A percentile compares a stretch with the other conserved stretches of the same genome.
Conservation (phyloP, 257 asterid species). For the Echium plantagineum region DNA sequence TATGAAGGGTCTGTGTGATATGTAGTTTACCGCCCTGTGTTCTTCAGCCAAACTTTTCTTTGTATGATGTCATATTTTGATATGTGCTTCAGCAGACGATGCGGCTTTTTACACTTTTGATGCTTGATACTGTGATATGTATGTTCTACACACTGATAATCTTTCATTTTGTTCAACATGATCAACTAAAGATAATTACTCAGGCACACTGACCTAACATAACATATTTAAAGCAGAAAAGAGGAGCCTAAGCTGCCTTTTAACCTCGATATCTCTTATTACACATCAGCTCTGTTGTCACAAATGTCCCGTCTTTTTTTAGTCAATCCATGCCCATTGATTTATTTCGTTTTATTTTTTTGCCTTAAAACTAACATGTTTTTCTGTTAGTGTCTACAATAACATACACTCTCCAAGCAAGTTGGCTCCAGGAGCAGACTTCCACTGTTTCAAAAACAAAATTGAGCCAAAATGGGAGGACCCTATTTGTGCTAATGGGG, state of each 20-base stretch:
- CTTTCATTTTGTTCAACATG: too few relatives aligned
- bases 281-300: not conserved
- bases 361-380: not conserved
- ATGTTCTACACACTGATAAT: too few relatives aligned
- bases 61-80: too few relatives aligned
- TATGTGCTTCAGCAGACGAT: too few relatives aligned
- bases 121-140: too few relatives aligned
- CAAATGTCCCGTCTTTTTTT: not conserved
- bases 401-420: conserved; percentile 79
- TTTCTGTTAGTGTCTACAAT: conserved; percentile 61
- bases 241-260: too few relatives aligned
- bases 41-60: too few relatives aligned
- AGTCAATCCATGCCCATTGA: not conserved
- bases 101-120: too few relatives aligned
- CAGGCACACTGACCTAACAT: not conserved
- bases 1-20: not conserved
- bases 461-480: conserved; percentile 96
- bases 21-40: too few relatives aligned
- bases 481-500: conserved; percentile 90
- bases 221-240: not conserved
- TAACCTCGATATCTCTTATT: not conserved
- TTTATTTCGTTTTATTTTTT: not conserved
- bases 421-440: conserved; percentile 59
- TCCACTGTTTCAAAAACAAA: conserved; percentile 73
- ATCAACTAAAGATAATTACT: too few relatives aligned